Conservation (phyloP, 192 early-diverging fungal species). For the Borealophlyctis nickersoniae region DNA sequence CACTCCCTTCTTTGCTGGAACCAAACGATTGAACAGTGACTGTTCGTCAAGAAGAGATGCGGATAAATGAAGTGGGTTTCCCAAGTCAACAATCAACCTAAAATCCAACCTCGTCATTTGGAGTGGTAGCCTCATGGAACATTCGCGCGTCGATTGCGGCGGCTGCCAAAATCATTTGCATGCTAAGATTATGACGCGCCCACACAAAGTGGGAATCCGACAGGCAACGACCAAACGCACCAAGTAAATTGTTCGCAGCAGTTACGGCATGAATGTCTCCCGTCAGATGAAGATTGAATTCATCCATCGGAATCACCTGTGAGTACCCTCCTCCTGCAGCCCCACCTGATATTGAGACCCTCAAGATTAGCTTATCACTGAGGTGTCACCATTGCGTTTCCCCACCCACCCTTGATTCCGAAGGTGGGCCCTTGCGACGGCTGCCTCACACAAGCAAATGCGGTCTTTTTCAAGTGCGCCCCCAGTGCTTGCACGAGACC, state of each 20-base stretch:
- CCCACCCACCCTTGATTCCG: conserved; percentile 98
- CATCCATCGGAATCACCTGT: conserved; percentile 99
- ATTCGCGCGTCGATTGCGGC: conserved; percentile 96
- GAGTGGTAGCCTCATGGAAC: conserved; percentile 91
- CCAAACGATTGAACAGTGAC: conserved; percentile 86
- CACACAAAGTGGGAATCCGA: not conserved
- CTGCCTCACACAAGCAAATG: conserved; percentile 96
- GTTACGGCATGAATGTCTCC: conserved; percentile 98
- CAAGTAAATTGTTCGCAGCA: conserved; percentile 93
- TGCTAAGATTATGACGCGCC: no score
- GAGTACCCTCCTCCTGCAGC: conserved; percentile 97
- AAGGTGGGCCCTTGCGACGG: conserved; percentile 99
- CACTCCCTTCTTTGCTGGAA: conserved; percentile 82
- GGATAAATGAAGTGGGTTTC: not conserved
- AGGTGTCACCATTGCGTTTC: no score
- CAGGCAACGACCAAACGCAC: conserved; percentile 16
- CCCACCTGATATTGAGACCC: no score
- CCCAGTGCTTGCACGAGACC: conserved; percentile 95
- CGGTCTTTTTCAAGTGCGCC: conserved; percentile 80
- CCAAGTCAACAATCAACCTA: not conserved
- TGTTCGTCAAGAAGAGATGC: no score
- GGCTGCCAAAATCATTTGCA: no score
- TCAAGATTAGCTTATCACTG: no score
- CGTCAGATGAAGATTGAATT: conserved; percentile 98
- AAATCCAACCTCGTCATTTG: conserved; percentile 45